Percentiles rank a stretch among this genome's conserved stretches.
phyloP scores from a whole-genome alignment of 75 land plant species.

The Sequoia sempervirens region DNA sequence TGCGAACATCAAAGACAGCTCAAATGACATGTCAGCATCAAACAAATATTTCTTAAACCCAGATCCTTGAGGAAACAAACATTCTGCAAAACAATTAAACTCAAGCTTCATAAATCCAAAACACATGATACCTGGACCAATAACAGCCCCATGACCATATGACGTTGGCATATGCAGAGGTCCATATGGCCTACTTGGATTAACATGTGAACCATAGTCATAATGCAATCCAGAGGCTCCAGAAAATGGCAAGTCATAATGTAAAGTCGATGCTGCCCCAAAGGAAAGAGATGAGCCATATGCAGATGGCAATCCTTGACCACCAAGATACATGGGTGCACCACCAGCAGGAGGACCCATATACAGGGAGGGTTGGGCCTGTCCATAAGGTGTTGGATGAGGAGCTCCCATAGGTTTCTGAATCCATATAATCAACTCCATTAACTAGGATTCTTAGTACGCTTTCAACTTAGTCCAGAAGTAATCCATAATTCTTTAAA shows the following conservation, averaged over 20 bases:
- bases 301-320: conserved; percentile 9
- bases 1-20: conserved; percentile 9
- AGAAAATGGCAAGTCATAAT: conserved; percentile 6
- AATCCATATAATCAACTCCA: not conserved
- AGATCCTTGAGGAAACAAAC: not conserved
- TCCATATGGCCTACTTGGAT: conserved; percentile 59
- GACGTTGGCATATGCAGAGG: conserved; percentile 57
- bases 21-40: not conserved
- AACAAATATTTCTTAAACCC: not conserved
- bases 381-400: conserved; percentile 4
- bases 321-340: conserved; percentile 5
- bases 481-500: not conserved
- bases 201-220: conserved; percentile 62
- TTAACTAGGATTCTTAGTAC: not conserved
- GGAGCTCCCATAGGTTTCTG: conserved; percentile 9
- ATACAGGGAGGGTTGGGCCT: conserved; percentile 3
- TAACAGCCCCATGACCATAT: conserved; percentile 61
- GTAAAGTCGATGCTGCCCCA: conserved; percentile 2
- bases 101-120: not conserved
- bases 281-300: conserved; percentile 8
- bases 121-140: conserved; percentile 40
- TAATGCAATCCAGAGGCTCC: conserved; percentile 51
- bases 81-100: not conserved
- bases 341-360: conserved; percentile 10
- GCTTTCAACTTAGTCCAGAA: not conserved